Percentiles rank a stretch among this genome's conserved stretches.
phyloP scores from a whole-genome alignment of 257 asterid genomes.

The Nicotiana otophora region DNA sequence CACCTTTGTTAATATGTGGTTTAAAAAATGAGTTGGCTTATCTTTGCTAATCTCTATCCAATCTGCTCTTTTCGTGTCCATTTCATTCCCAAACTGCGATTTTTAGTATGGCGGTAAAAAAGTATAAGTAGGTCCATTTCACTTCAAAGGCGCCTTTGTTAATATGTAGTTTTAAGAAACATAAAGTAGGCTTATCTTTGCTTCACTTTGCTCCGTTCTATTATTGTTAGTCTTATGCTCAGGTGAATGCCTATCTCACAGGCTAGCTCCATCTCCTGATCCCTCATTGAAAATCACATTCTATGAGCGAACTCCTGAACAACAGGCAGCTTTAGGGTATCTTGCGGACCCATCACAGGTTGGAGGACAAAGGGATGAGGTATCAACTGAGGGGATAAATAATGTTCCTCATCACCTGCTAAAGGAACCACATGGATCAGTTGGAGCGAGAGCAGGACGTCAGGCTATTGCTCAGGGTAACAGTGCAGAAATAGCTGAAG shows the following conservation, averaged over 20 bases:
- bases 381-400: constrained; percentile 22
- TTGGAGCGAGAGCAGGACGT: constrained; percentile 84
- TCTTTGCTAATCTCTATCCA: neutral
- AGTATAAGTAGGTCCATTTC: neutral
- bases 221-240: neutral
- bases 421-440: constrained; percentile 81
- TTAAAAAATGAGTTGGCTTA: neutral
- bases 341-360: constrained; percentile 45
- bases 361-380: constrained; percentile 33
- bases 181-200: neutral
- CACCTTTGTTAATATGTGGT: neutral
- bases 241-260: constrained; percentile 11
- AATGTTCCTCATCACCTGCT: constrained; percentile 22
- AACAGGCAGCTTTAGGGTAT: constrained; percentile 73
- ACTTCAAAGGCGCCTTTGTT: neutral
- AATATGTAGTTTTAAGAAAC: neutral
- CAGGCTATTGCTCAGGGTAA: constrained; percentile 92
- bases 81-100: no score
- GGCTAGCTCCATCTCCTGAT: constrained; percentile 90
- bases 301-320: constrained; percentile 87
- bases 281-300: constrained; percentile 68
- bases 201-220: constrained; percentile 2
- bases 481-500: constrained; percentile 68
- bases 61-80: no score
- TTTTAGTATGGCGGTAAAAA: neutral